phyloP scores from a whole-genome alignment of 371 early-diverging fungal genomes.

The Entomophthora muscae region DNA sequence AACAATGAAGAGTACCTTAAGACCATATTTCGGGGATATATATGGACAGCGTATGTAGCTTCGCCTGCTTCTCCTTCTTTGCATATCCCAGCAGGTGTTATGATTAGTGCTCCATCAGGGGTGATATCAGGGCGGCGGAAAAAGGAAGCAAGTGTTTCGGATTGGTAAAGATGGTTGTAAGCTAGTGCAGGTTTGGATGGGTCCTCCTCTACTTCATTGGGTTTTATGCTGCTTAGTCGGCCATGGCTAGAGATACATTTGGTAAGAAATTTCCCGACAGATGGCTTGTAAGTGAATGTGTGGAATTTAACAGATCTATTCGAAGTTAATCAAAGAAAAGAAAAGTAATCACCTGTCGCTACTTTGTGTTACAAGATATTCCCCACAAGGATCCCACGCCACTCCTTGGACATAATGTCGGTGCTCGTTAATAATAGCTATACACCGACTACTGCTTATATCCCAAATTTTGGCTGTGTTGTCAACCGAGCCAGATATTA shows the following conservation, averaged over 20 bases:
- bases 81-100: slow-evolving; percentile 68
- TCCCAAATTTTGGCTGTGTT: slow-evolving; percentile 84
- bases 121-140: slow-evolving; percentile 78
- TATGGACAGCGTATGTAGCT: slow-evolving; percentile 20
- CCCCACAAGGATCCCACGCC: slow-evolving; percentile 84
- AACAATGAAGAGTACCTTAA: slow-evolving; percentile 11
- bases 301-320: slow-evolving; percentile 9
- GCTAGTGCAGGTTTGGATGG: slow-evolving; percentile 13
- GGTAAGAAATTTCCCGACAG: not conserved
- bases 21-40: slow-evolving; percentile 24
- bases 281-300: slow-evolving; percentile 5
- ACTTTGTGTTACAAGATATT: slow-evolving; percentile 78
- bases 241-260: not conserved
- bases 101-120: slow-evolving; percentile 72
- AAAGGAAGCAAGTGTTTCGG: slow-evolving; percentile 78
- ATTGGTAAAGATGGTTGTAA: slow-evolving; percentile 47
- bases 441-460: slow-evolving; percentile 45
- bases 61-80: slow-evolving; percentile 12
- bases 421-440: slow-evolving; percentile 71
- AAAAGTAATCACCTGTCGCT: slow-evolving; percentile 80
- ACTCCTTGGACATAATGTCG: slow-evolving; percentile 91
- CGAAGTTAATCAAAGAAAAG: no score
- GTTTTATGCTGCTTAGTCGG: slow-evolving; percentile 8
- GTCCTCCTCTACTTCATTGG: slow-evolving; percentile 9
- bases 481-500: slow-evolving; percentile 84